Percentiles rank a stretch among this genome's conserved stretches.
Conservation (phyloP, 192 early-diverging fungal species). For the Linnemannia hyalina region DNA sequence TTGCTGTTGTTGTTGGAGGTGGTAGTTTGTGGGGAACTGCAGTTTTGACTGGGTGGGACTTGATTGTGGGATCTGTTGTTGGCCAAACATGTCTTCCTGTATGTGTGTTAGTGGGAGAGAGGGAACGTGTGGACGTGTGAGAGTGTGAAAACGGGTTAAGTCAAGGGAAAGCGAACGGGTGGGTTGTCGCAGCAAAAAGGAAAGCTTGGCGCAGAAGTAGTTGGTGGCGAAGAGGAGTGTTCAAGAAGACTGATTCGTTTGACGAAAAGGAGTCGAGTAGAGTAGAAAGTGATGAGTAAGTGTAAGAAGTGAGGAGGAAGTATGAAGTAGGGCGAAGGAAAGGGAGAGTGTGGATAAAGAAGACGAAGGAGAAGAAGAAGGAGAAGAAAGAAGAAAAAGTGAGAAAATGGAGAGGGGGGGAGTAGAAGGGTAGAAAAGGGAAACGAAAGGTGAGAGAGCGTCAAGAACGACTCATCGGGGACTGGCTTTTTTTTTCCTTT, state of each 20-base stretch:
- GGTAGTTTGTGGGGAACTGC: constrained; percentile 34
- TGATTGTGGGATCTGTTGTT: constrained; percentile 21
- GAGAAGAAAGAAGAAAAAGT: no score
- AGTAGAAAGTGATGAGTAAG: neutral
- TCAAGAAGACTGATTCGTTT: neutral
- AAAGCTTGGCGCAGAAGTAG: neutral
- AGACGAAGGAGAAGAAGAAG: neutral
- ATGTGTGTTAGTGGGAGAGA: neutral
- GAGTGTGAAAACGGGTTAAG: neutral
- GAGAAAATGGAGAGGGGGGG: neutral
- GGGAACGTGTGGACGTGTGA: neutral
- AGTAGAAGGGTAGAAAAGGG: neutral
- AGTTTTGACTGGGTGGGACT: constrained; percentile 13
- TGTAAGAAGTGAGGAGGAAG: neutral
- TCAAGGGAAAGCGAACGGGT: neutral
- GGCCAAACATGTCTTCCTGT: constrained; percentile 24
- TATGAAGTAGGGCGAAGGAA: neutral
- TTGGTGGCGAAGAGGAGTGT: neutral
- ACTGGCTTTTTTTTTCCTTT: constrained; percentile 5
- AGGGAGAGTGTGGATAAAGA: neutral
- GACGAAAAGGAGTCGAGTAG: neutral
- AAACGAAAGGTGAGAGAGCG: neutral
- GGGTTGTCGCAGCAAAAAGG: neutral
- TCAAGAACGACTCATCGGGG: neutral
- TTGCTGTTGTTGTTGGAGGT: constrained; percentile 25